Base-by-base conservation (phyloP, 306 rosid species). In the Vachellia collinsii region DNA sequence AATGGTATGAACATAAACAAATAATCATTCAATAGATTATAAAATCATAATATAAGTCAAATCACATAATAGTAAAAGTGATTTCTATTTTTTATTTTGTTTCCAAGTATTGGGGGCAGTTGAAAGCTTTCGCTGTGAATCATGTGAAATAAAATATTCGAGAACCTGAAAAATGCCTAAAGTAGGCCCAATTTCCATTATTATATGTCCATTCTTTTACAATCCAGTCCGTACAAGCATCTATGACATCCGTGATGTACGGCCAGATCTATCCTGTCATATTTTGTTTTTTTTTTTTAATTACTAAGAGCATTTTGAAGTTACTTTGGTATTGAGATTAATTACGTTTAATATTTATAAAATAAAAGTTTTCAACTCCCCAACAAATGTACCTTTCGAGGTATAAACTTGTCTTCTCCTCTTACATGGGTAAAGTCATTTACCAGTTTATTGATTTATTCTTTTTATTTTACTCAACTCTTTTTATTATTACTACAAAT, bases 151-250 rank as follows among this genome's bases (percentile, higher is more conserved):
- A 56, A 59, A 23, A n/a, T 36, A 54, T 11, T 64, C 62, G 36
- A 29, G 70, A 46, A 54, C 66, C 38, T 7, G 63, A 58, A 76
- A n/a, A 76, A 14, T 11, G 19, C 0, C 11, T 34, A 78, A 37
- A 72, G 53, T 79, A 58, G 71, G 59, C 22, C 48, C 53, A 43
- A 50, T 37, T 6, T 4, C 13, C 48, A 17, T 67, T 58, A 47
- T 41, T 47, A 47, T 1, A 4, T 34, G 46, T 72, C 66, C 39
- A 22, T 23, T 1, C 7, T 23, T 67, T 61, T 11, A 76, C 70
- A 68, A 12, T 36, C 41, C 59, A 19, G 17, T 73, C 81, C 69
- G 64, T 72, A 84, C 81, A 11, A 54, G 82, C 53, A 67, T 76
- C 36, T 70, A 64, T 70, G 7, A 77, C 61, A 39, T 11, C 14